Base-by-base conservation (phyloP, 2,329 filamentous ascomycete genomes). In the Calonectria naviculata region DNA sequence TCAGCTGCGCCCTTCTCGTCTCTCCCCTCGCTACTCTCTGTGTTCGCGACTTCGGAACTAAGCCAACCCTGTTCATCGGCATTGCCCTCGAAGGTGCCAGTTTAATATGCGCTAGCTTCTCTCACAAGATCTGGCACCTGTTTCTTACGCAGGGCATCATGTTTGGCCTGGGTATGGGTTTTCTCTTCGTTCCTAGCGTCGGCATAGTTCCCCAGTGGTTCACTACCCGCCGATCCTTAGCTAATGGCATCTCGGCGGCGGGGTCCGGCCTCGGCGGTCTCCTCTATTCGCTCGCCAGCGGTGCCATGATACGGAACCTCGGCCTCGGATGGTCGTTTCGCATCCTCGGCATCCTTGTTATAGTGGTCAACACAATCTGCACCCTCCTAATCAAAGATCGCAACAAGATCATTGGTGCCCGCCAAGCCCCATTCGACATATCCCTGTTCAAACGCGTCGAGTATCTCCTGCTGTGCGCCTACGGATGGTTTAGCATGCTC, bases 121-220 rank as follows among this genome's bases (percentile, higher is more conserved):
- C 92, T 0, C 84, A 80, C 19, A 78, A 89, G 67, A 91, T 94
- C 68, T 95, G 93, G 92, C 93, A 96, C 41, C 86, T 97, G 0
- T 91, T 95, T 68, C 87, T 96, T 0, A 89, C 88, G 7, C 94
- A 96, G 79, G 94, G 94, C 5, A 78, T 95, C 3, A 89, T 91
- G 65, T 95, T 96, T 73, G 94, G 94, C n/a, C 81, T 92, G 26
- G 94, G 93, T 4, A 92, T 96, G 88, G 94, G 94, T 0, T 92
- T 95, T 68, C 84, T 93, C 12, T 96, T 95, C 79, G 93, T 93
- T 0, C 89, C 90, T 0, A 90, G 87, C 5, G 92, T 93, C 4
- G 89, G 89, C 38, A 89, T 95, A 13, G 86, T 93, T 0, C 89
- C 93, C 2, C 93, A 95, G 80, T 95, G 93, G 93, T 95, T 95